Percentiles rank a stretch among this genome's conserved stretches.
These are phyloP conservation scores for Neoscytalidium dimidiatum DNA, from an alignment of 2,329 filamentous ascomycete species.

Conservation along the genomic window DNA sequence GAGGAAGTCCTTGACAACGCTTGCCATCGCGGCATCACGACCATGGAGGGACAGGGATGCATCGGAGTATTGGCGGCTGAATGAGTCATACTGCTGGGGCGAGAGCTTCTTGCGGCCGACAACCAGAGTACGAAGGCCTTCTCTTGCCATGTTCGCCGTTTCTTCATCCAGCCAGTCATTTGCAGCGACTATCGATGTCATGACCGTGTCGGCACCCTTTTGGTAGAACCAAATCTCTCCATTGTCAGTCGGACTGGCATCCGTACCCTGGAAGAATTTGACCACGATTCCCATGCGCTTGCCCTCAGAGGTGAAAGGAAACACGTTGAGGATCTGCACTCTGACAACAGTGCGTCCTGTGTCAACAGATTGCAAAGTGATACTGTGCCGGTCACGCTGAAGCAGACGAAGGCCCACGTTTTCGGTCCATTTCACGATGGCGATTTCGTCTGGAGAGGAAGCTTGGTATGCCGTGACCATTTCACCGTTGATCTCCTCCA, in stretches of 20 bases:
- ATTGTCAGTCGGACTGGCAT: slow-evolving; percentile 47
- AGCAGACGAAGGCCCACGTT: slow-evolving; percentile 82
- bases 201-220: slow-evolving; percentile 97
- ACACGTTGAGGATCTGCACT: slow-evolving; percentile 88
- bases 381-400: slow-evolving; percentile 83
- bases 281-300: slow-evolving; percentile 98
- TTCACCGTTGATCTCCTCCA: slow-evolving; percentile 78
- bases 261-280: slow-evolving; percentile 63
- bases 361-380: slow-evolving; percentile 76
- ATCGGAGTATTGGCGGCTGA: slow-evolving; percentile 71
- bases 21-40: slow-evolving; percentile 79
- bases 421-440: slow-evolving; percentile 95
- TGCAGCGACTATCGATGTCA: slow-evolving; percentile 90
- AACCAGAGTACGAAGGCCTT: slow-evolving; percentile 90
- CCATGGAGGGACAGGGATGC: slow-evolving; percentile 78
- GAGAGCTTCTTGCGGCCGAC: slow-evolving; percentile 90
- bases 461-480: slow-evolving; percentile 87
- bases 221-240: slow-evolving; percentile 98
- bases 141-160: slow-evolving; percentile 98
- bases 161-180: slow-evolving; percentile 99
- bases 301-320: slow-evolving; percentile 96
- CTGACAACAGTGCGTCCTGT: slow-evolving; percentile 75
- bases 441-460: slow-evolving; percentile 96
- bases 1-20: slow-evolving; percentile 75
- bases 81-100: slow-evolving; percentile 75